Evolutionary conservation across 805 yeast genomes (phyloP).

Genomic region (Lachancea mirantina): DNA sequence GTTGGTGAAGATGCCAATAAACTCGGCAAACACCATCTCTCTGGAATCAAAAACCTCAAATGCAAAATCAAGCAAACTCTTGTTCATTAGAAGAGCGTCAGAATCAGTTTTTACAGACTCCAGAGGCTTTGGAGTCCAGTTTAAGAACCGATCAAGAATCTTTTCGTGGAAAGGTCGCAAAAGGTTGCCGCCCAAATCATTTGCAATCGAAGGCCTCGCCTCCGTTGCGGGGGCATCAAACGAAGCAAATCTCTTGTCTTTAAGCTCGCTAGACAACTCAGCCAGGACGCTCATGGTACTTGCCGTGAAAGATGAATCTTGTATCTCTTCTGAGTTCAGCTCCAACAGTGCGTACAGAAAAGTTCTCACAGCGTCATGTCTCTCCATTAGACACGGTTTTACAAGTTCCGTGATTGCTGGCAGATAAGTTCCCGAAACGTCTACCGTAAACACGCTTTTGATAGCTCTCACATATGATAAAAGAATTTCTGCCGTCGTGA

Average conservation of each 20-base stretch:
- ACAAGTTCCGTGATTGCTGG: slow-evolving; percentile 76
- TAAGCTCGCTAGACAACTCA: slow-evolving; percentile 41
- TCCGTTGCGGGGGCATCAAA: slow-evolving; percentile 7
- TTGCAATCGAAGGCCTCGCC: slow-evolving; percentile 8
- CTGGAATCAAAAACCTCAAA: slow-evolving; percentile 22
- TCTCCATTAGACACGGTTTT: slow-evolving; percentile 57
- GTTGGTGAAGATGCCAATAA: slow-evolving; percentile 18
- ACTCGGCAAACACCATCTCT: slow-evolving; percentile 20
- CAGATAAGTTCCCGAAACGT: slow-evolving; percentile 77
- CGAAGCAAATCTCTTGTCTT: slow-evolving; percentile 24
- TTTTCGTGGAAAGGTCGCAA: slow-evolving; percentile 11
- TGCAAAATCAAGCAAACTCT: slow-evolving; percentile 20
- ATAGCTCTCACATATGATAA: slow-evolving; percentile 64
- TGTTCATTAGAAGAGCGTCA: slow-evolving; percentile 9
- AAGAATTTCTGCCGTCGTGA: slow-evolving; percentile 67
- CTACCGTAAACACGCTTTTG: slow-evolving; percentile 64
- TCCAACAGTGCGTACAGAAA: slow-evolving; percentile 68
- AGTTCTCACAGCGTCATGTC: slow-evolving; percentile 64
- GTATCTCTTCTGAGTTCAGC: slow-evolving; percentile 16
- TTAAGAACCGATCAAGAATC: slow-evolving; percentile 16
- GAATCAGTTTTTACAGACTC: slow-evolving; percentile 10
- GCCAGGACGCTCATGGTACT: slow-evolving; percentile 8
- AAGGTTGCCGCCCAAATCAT: slow-evolving; percentile 1
- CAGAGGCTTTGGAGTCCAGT: slow-evolving; percentile 26
- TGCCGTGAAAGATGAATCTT: slow-evolving; percentile 6